Conservation (phyloP, 768 basidiomycete genomes). For the Russula lepida region DNA sequence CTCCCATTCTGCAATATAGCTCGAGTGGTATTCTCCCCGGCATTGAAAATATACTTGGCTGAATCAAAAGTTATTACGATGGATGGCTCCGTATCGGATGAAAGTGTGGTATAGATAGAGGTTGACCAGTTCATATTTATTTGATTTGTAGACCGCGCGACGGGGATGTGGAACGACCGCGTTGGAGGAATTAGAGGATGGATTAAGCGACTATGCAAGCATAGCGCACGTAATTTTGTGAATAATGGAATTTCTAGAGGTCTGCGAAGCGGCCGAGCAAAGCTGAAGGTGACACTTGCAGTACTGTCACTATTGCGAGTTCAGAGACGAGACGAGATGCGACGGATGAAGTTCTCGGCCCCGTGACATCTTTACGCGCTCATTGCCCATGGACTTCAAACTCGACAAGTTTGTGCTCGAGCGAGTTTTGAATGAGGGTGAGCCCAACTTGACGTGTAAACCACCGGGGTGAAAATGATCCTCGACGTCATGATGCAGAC, state of each 20-base stretch:
- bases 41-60: slow-evolving; percentile 84
- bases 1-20: slow-evolving; percentile 59
- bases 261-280: background rate
- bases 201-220: slow-evolving; percentile 20
- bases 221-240: slow-evolving; percentile 21
- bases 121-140: slow-evolving; percentile 52
- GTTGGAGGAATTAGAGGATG: background rate
- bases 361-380: background rate
- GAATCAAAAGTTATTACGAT: slow-evolving; percentile 67
- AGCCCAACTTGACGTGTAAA: slow-evolving; percentile 19
- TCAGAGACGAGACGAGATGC: background rate
- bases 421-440: slow-evolving; percentile 19
- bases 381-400: slow-evolving; percentile 16
- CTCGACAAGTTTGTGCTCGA: slow-evolving; percentile 12
- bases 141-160: background rate
- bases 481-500: slow-evolving; percentile 4
- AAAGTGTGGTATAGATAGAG: slow-evolving; percentile 46
- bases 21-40: slow-evolving; percentile 72
- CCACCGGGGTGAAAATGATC: background rate
- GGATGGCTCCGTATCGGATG: slow-evolving; percentile 76
- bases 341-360: background rate
- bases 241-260: slow-evolving; percentile 11
- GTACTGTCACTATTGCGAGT: background rate
- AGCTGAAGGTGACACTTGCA: background rate
- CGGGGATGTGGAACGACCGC: slow-evolving; percentile 2